A percentile compares a stretch with the other conserved stretches of the same genome.
Evolutionary conservation across 2,329 filamentous ascomycete genomes (phyloP).

Genomic region (Pseudocercospora crystallina): DNA sequence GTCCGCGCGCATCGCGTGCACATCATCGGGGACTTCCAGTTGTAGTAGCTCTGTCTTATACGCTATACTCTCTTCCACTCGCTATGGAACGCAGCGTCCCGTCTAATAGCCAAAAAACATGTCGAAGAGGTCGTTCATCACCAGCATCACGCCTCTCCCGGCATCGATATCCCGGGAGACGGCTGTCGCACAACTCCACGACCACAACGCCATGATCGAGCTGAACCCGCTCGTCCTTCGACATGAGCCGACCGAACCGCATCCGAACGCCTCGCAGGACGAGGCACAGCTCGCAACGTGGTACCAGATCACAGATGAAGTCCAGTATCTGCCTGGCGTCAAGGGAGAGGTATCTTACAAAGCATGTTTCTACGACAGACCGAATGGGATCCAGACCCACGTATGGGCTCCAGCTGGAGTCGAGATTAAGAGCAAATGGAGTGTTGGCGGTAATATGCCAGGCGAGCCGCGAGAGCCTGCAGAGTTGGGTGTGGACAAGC

Average conservation of each 20-base stretch:
- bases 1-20: too few species aligned
- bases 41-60: too few species aligned
- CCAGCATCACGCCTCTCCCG: conserved; percentile 76
- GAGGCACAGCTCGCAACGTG: conserved; percentile 68
- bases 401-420: conserved; percentile 80
- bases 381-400: conserved; percentile 75
- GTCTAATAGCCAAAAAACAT: conserved; percentile 43
- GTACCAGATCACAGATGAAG: conserved; percentile 77
- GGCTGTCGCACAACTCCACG: conserved; percentile 74
- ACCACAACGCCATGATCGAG: conserved; percentile 81
- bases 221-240: conserved; percentile 80
- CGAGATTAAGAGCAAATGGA: conserved; percentile 79
- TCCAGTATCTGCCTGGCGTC: conserved; percentile 71
- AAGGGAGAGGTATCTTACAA: conserved; percentile 73
- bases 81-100: conserved; percentile 1
- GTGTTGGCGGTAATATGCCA: conserved; percentile 71
- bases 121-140: conserved; percentile 65
- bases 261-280: conserved; percentile 64
- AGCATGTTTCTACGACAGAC: conserved; percentile 74
- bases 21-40: too few species aligned
- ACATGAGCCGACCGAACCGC: conserved; percentile 66
- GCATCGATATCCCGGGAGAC: conserved; percentile 64
- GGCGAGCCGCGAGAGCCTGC: conserved; percentile 66
- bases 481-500: conserved; percentile 61
- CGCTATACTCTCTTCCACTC: not conserved